Evolutionary conservation across 495 filamentous ascomycete species (phyloP).

Genomic region (Lepidopterella palustris): DNA sequence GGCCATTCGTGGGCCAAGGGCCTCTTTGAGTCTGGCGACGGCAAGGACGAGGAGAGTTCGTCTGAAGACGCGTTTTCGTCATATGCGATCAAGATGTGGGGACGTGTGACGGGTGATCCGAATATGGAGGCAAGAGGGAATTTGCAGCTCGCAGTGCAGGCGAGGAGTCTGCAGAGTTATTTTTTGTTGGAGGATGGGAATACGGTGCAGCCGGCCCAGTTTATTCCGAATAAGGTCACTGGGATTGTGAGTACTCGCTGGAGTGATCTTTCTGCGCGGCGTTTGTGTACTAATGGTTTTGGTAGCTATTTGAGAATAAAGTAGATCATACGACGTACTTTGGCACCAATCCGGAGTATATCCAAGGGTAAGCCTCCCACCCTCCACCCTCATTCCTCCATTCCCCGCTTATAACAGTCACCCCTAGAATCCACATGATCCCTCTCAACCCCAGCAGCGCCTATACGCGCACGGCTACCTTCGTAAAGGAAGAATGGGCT

Average conservation of each 20-base stretch:
- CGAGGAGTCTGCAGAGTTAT: conserved; percentile 66
- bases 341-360: conserved; percentile 68
- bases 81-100: conserved; percentile 95
- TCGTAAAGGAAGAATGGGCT: conserved; percentile 82
- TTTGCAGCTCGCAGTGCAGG: conserved; percentile 71
- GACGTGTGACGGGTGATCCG: conserved; percentile 60
- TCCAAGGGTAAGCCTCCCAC: conserved; percentile 57
- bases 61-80: conserved; percentile 80
- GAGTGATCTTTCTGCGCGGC: conserved; percentile 34
- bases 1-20: conserved; percentile 97
- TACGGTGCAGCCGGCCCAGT: conserved; percentile 66
- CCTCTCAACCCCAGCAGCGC: conserved; percentile 69
- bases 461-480: conserved; percentile 58
- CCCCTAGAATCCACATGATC: conserved; percentile 75
- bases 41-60: conserved; percentile 87
- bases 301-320: conserved; percentile 83
- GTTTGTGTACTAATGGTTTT: neutral
- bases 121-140: conserved; percentile 85
- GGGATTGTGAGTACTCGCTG: conserved; percentile 54
- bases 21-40: conserved; percentile 82
- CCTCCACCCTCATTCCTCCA: neutral
- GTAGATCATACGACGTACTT: conserved; percentile 95
- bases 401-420: neutral
- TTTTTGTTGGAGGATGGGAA: conserved; percentile 71
- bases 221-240: conserved; percentile 77